Base-by-base conservation (phyloP, 2,329 filamentous ascomycete genomes). In the Ceratocystiopsis sp. region DNA sequence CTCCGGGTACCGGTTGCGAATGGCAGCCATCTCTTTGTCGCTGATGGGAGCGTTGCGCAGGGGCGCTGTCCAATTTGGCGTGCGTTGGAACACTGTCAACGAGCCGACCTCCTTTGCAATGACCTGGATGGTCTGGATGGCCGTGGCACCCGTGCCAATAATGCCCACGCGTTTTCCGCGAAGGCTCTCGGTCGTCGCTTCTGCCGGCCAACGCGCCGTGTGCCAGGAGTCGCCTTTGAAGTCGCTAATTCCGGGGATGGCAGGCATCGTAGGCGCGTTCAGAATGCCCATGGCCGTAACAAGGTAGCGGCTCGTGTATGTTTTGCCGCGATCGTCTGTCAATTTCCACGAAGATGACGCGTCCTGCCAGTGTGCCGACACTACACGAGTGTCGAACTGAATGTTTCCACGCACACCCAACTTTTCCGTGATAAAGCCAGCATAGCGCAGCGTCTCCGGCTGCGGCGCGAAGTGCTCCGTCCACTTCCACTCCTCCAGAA, bases 31-130 rank as follows among this genome's bases (percentile, higher is more conserved):
- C 42, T 71, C 64, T 38, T 69, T 59, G 21, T 54, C 57, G 0
- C 61, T 60, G 2, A 75, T 52, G 3, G 55, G 43, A 1, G 59
- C 55, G 47, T 75, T 68, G 3, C 64, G 57, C 69, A 79, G 76
- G 0, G 75, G 75, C 0, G 78, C 52, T 13, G 67, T 69, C 14
- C 70, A 62, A 45, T 74, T 76, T 0, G 74, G 71, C 2, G 69
- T 77, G 16, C 75, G 62, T 47, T 77, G 66, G 50, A 75, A 74
- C 4, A 76, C 66, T 3, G 55, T 59, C 21, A 62, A 44, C 15
- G 55, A 42, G 2, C 44, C 47, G 11, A 61, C 55, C 46, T 52
- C 21, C 33, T 29, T 9, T 32, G 62, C 55, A 48, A 51, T 43
- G 3, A 45, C 42, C 38, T 50, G 48, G 25, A 49, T 45, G 12